Base-by-base conservation (phyloP, 371 early-diverging fungal genomes). In the Mycotypha africana region DNA sequence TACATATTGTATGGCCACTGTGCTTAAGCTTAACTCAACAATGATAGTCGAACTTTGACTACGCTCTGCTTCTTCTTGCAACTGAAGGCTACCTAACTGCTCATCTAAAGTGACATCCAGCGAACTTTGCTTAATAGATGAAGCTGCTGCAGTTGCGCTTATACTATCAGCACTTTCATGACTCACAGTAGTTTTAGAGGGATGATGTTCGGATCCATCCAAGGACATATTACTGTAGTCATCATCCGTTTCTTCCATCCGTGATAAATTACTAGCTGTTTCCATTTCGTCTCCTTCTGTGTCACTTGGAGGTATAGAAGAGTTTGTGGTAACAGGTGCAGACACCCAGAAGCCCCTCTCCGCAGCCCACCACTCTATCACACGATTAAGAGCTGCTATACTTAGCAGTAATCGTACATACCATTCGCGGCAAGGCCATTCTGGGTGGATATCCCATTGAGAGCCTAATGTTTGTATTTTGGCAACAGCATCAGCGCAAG, bases 331-430 rank as follows among this genome's bases (percentile, higher is more conserved):
- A 0, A 26, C 41, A 20, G 42, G 33, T 7, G 51, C 38, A 3
- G 53, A 34, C 8, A 65, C 37, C 75, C 75, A 74, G 24, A 74
- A 70, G 0, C 60, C 67, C 11, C 75, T 60, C 39, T 78, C 79
- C 0, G 70, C 81, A 36, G 76, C 78, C 78, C 79, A 79, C 79
- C 79, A 81, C 47, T 78, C 77, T 5, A 81, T 67, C 0, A 79
- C 79, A 40, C 81, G 73, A 12, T 77, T 79, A 14, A 79, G 55
- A 2, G 78, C 82, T 9, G 79, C 81, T 24, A 78, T 75, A 14
- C 76, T 68, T 17, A 81, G 43, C 3, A 81, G 55, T 1, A 78
- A 52, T 20, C 74, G 68, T 2, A 80, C 77, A 49, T 78, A 80
- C 68, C 67, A 73, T 16, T 70, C 71, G 7, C 76, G 59, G 44